Percentiles rank a stretch among this genome's conserved stretches.
These are phyloP conservation scores for Gentiana straminea DNA, from an alignment of 257 asterid species.

Conservation along the genomic window DNA sequence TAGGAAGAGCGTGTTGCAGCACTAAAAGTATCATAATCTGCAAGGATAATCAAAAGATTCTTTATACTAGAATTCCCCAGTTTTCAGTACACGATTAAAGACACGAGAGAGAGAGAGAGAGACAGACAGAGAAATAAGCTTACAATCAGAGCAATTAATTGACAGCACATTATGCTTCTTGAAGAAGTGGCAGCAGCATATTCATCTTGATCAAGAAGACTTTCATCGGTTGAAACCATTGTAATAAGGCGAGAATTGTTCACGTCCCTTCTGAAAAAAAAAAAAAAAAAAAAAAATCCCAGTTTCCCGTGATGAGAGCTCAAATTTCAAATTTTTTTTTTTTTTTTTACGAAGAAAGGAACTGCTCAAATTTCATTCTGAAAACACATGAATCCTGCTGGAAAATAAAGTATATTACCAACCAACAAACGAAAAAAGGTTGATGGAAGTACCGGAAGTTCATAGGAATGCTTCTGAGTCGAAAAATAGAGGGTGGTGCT, in stretches of 20 bases:
- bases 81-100: not conserved
- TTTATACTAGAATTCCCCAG: not conserved
- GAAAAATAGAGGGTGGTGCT: slow-evolving; percentile 86
- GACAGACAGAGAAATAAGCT: slow-evolving; percentile 23
- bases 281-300: slow-evolving; percentile 41
- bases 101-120: slow-evolving; percentile 11
- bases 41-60: not conserved
- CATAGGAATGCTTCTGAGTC: slow-evolving; percentile 70
- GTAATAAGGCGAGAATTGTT: slow-evolving; percentile 65
- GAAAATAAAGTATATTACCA: not conserved
- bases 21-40: slow-evolving; percentile 87
- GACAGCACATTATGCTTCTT: slow-evolving; percentile 72
- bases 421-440: not conserved
- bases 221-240: slow-evolving; percentile 62
- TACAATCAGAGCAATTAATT: slow-evolving; percentile 67
- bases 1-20: slow-evolving; percentile 73
- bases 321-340: slow-evolving; percentile 2
- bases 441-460: slow-evolving; percentile 48
- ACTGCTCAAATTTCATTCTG: slow-evolving; percentile 4
- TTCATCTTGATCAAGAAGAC: slow-evolving; percentile 44
- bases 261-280: slow-evolving; percentile 43
- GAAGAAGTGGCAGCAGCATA: slow-evolving; percentile 44
- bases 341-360: no score
- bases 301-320: slow-evolving; percentile 58
- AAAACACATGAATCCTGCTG: not conserved